phyloP scores from a whole-genome alignment of 2,329 filamentous ascomycete genomes.

The Microthyrium microscopicum region DNA sequence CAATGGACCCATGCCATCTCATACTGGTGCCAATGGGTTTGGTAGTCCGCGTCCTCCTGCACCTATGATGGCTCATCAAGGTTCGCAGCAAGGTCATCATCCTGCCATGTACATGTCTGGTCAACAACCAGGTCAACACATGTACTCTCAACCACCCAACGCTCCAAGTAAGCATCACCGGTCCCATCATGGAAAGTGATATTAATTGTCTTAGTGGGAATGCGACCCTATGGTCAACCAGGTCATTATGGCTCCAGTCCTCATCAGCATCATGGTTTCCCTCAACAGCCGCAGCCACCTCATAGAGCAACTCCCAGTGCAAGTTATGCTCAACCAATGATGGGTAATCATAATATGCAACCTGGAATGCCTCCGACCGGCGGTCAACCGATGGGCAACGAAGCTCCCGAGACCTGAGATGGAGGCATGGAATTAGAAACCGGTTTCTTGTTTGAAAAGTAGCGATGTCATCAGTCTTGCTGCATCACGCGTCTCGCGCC shows the following conservation, averaged over 20 bases:
- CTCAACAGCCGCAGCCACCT: constrained; percentile 19
- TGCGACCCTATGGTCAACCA: not conserved
- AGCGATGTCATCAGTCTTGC: too few species aligned
- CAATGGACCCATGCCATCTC: constrained; percentile 27
- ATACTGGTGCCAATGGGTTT: constrained; percentile 56
- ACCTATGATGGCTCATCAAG: constrained; percentile 88
- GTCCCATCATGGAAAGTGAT: not conserved
- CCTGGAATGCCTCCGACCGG: too few species aligned
- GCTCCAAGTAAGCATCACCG: constrained; percentile 49
- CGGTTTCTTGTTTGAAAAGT: too few species aligned
- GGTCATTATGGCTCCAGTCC: not conserved
- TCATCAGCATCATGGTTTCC: constrained; percentile 5
- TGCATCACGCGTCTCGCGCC: too few species aligned
- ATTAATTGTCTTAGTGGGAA: not conserved
- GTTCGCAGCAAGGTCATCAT: constrained; percentile 76
- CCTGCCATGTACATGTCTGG: constrained; percentile 1
- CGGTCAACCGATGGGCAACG: too few species aligned
- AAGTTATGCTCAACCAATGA: constrained; percentile 25
- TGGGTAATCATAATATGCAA: too few species aligned
- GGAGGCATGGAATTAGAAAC: too few species aligned
- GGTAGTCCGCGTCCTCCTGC: constrained; percentile 78
- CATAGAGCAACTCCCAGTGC: constrained; percentile 24
- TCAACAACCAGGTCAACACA: constrained; percentile 35
- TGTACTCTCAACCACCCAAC: constrained; percentile 54
- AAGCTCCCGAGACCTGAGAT: too few species aligned